phyloP scores from a whole-genome alignment of 768 basidiomycete species.

The Mycena chlorophos region DNA sequence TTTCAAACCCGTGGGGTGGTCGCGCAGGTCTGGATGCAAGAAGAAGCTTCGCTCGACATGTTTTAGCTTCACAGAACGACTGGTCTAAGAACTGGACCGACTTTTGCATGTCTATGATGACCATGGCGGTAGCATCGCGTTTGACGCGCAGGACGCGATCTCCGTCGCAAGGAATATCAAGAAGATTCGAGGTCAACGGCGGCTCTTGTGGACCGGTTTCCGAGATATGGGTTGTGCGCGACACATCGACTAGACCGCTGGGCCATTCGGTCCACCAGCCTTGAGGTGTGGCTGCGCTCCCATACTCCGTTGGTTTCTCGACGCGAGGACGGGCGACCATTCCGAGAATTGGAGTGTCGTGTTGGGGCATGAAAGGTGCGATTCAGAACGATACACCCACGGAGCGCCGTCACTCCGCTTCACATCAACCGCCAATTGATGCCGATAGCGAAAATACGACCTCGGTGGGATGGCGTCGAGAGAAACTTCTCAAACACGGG shows the following conservation, averaged over 20 bases:
- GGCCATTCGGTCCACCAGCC: constrained; percentile 72
- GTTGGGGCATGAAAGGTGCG: constrained; percentile 24
- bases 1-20: constrained; percentile 54
- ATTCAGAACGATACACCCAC: too few species aligned
- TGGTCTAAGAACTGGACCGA: constrained; percentile 30
- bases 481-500: too few species aligned
- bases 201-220: constrained; percentile 26
- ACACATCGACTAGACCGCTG: constrained; percentile 60
- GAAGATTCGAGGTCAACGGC: constrained; percentile 38
- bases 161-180: constrained; percentile 57
- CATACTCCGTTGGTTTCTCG: constrained; percentile 49
- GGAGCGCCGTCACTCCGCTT: too few species aligned
- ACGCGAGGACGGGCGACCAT: constrained; percentile 52
- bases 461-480: too few species aligned
- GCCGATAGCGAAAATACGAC: too few species aligned
- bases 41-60: constrained; percentile 57
- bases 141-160: constrained; percentile 52
- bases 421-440: too few species aligned
- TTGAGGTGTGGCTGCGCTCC: constrained; percentile 41
- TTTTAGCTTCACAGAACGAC: neutral
- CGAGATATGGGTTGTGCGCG: constrained; percentile 46
- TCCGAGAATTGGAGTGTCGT: constrained; percentile 44
- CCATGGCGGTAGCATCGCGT: constrained; percentile 50
- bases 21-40: constrained; percentile 58
- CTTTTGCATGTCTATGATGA: constrained; percentile 80